Conservation (phyloP, 306 rosid genomes). For the Coriaria nepalensis region DNA sequence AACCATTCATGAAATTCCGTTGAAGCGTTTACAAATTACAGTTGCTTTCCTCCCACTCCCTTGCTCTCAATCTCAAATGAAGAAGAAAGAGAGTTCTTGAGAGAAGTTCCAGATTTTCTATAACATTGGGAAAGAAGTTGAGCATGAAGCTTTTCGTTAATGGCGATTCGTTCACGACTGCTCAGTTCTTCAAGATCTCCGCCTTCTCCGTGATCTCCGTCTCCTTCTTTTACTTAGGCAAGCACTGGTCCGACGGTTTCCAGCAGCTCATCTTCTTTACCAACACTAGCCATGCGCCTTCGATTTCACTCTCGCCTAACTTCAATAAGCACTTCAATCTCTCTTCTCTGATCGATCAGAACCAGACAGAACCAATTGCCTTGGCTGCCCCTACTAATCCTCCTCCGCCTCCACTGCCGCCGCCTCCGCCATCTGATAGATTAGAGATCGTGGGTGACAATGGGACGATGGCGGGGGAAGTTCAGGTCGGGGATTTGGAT, state of each 20-base stretch:
- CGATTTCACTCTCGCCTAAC: slow-evolving; percentile 60
- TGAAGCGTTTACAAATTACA: no score
- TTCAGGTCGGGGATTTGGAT: slow-evolving; percentile 53
- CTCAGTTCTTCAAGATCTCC: slow-evolving; percentile 28
- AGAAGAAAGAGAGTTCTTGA: no score
- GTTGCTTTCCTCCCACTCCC: no score
- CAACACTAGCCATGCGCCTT: slow-evolving; percentile 16
- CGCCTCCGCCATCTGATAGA: slow-evolving; percentile 32
- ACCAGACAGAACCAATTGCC: no score
- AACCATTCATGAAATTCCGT: no score
- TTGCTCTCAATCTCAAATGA: no score
- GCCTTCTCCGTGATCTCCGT: slow-evolving; percentile 29
- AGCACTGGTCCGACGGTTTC: slow-evolving; percentile 56
- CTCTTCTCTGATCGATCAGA: slow-evolving; percentile 23
- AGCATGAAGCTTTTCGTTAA: slow-evolving; percentile 21
- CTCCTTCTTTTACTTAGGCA: slow-evolving; percentile 68
- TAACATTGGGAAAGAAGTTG: not conserved
- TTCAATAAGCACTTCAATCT: slow-evolving; percentile 27
- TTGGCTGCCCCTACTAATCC: not conserved
- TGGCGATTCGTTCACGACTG: slow-evolving; percentile 27
- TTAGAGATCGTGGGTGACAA: slow-evolving; percentile 57
- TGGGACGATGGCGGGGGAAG: slow-evolving; percentile 68
- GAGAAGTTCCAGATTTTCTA: no score
- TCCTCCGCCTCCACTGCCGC: not conserved
- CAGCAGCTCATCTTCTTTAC: slow-evolving; percentile 71